Conservation (phyloP, 164 flowering plant genomes). For the Berberis vulgaris region DNA sequence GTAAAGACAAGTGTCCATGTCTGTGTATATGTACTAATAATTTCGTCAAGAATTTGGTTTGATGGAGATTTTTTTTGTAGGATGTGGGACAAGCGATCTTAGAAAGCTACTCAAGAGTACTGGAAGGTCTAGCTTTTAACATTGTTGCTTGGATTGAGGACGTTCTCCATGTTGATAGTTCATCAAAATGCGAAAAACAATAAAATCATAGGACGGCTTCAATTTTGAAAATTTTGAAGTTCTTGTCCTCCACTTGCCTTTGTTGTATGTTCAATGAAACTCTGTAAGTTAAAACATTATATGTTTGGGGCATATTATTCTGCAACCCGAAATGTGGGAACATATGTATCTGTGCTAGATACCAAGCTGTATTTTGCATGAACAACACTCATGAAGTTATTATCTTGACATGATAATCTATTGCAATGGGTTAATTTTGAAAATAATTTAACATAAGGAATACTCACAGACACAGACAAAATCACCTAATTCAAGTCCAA, state of each 20-base stretch:
- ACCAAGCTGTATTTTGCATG: too few species aligned
- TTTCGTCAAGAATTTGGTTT: not conserved
- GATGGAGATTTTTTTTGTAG: conserved; percentile 34
- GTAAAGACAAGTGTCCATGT: not conserved
- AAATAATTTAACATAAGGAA: too few species aligned
- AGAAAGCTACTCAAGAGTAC: conserved; percentile 95
- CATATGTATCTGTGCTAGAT: too few species aligned
- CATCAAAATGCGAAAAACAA: conserved; percentile 25
- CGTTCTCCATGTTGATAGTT: conserved; percentile 56
- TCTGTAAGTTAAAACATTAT: too few species aligned
- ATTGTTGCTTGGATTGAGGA: conserved; percentile 89
- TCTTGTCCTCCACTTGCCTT: too few species aligned
- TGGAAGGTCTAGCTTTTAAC: conserved; percentile 92
- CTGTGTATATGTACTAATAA: not conserved
- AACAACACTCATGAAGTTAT: too few species aligned
- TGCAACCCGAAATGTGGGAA: too few species aligned
- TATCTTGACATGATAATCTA: too few species aligned
- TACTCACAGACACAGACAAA: too few species aligned
- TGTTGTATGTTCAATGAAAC: not conserved
- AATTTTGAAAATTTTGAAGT: conserved; percentile 2
- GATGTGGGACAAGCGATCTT: conserved; percentile 88
- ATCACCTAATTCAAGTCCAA: too few species aligned
- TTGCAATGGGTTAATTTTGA: too few species aligned
- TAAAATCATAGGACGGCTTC: conserved; percentile 7
- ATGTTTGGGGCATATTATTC: too few species aligned